Conservation (phyloP, 2,329 filamentous ascomycete genomes). For the Coniochaeta hoffmannii region DNA sequence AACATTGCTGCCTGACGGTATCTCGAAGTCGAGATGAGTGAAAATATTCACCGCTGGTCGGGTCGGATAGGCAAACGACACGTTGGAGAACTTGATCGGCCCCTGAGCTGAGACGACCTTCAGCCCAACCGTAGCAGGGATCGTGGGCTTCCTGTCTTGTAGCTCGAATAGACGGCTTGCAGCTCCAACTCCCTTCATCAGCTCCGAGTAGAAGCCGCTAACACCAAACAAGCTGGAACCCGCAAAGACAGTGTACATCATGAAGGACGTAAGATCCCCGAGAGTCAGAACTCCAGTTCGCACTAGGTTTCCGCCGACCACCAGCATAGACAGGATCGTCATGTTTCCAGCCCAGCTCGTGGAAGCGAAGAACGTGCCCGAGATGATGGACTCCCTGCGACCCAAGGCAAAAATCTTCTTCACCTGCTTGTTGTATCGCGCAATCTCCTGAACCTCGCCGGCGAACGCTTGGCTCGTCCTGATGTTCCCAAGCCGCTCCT, state of each 20-base stretch:
- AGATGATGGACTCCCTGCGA: conserved; percentile 77
- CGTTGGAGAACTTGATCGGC: conserved; percentile 77
- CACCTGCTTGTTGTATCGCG: conserved; percentile 86
- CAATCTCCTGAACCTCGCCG: conserved; percentile 83
- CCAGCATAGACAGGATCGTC: conserved; percentile 85
- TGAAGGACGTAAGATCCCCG: conserved; percentile 88
- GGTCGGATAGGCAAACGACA: conserved; percentile 88
- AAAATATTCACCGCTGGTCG: conserved; percentile 89
- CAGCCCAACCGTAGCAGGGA: conserved; percentile 76
- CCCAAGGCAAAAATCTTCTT: conserved; percentile 88
- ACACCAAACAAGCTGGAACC: conserved; percentile 86
- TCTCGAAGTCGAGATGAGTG: conserved; percentile 79
- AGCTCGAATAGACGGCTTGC: conserved; percentile 95
- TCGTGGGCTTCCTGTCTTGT: conserved; percentile 80
- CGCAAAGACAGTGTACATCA: conserved; percentile 94
- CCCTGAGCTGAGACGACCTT: conserved; percentile 80
- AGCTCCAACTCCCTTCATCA: conserved; percentile 98
- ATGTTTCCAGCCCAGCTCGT: conserved; percentile 94
- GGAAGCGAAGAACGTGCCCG: conserved; percentile 79
- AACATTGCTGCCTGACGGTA: conserved; percentile 88
- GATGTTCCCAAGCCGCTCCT: conserved; percentile 95
- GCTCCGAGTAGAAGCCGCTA: conserved; percentile 92
- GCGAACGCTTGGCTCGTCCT: conserved; percentile 95
- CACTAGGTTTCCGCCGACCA: conserved; percentile 87
- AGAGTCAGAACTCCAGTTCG: conserved; percentile 78